Base-by-base conservation (phyloP, 306 rosid genomes). In the Vigna trinervia region DNA sequence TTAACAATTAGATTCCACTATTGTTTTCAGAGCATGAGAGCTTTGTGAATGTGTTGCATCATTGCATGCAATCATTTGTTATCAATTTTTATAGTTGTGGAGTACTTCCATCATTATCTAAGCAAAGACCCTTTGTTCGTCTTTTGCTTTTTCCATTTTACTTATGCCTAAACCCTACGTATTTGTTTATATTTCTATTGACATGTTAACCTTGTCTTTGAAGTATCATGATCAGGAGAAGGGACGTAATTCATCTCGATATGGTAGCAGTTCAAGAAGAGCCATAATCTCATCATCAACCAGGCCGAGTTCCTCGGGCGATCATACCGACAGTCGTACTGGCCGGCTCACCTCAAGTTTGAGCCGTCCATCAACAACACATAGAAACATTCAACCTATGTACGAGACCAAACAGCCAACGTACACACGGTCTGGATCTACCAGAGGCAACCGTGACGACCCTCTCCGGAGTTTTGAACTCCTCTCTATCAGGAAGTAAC, bases 381-480 rank as follows among this genome's bases (percentile, higher is more conserved):
- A 86, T 0, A 87, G 95, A 80, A 60, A 66, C 23, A 66, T 34
- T 77, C 90, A 84, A 59, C 78, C 87, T 51, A 52, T 79, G 15
- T 78, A 62, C 12, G 98, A 94, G 38, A 20, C 89, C 69, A 92
- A 80, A 80, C 89, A 84, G 6, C 60, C 89, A 66, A 65, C 89
- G 23, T 85, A 81, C 73, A 69, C 86, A 1, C 98, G 94, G 62
- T 23, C 87, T 0, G 69, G 85, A 39, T 76, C 90, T 14, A 26
- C 83, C 41, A 82, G 92, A 89, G 89, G 92, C 73, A 84, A 77
- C 60, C 97, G 92, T 0, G 98, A 93, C n/a, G 98, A 96, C 65
- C 89, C 97, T 77, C 90, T 93, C 47, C 90, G 97, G 20, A 91
- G 97, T 90, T 91, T 96, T 63, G 99, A 96, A 84, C 90, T 91